Conservation (phyloP, 2,329 filamentous ascomycete genomes). For the Colletotrichum limetticola region DNA sequence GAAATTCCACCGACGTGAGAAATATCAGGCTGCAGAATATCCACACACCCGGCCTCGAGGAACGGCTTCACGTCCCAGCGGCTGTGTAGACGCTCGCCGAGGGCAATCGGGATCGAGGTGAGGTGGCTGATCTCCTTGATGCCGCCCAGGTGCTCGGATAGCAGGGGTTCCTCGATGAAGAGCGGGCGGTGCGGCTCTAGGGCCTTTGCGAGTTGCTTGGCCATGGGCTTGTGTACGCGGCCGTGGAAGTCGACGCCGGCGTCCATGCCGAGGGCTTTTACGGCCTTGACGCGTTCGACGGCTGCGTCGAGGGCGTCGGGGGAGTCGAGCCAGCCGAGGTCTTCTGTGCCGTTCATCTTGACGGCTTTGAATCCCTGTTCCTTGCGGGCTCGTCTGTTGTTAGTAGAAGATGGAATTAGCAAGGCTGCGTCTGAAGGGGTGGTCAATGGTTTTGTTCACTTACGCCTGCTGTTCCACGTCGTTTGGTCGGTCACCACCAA, state of each 20-base stretch:
- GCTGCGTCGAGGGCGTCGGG: constrained; percentile 71
- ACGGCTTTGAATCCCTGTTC: constrained; percentile 73
- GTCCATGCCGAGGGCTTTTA: constrained; percentile 77
- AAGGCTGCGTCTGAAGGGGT: rapidly evolving
- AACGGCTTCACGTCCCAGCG: constrained; percentile 81
- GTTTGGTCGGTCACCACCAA: constrained; percentile 76
- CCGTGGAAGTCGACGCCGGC: constrained; percentile 84
- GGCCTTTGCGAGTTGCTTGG: constrained; percentile 76
- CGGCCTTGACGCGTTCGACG: constrained; percentile 74
- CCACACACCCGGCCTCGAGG: constrained; percentile 73
- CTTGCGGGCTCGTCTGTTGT: constrained; percentile 61
- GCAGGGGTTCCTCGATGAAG: constrained; percentile 79
- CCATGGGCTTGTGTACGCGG: constrained; percentile 82
- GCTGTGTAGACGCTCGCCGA: constrained; percentile 77
- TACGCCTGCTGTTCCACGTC: constrained; percentile 74
- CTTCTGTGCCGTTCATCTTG: constrained; percentile 85
- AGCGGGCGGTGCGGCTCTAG: constrained; percentile 76
- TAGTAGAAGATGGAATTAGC: neutral
- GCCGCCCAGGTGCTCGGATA: constrained; percentile 74
- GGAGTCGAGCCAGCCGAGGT: constrained; percentile 80
- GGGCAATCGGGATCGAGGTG: constrained; percentile 73
- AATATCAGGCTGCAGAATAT: constrained; percentile 80
- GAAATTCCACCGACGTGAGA: constrained; percentile 78
- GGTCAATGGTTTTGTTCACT: constrained; percentile 37
- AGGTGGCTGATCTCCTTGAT: constrained; percentile 67